Evolutionary conservation across 495 filamentous ascomycete species (phyloP).

Genomic region (Talaromyces trachyspermus): DNA sequence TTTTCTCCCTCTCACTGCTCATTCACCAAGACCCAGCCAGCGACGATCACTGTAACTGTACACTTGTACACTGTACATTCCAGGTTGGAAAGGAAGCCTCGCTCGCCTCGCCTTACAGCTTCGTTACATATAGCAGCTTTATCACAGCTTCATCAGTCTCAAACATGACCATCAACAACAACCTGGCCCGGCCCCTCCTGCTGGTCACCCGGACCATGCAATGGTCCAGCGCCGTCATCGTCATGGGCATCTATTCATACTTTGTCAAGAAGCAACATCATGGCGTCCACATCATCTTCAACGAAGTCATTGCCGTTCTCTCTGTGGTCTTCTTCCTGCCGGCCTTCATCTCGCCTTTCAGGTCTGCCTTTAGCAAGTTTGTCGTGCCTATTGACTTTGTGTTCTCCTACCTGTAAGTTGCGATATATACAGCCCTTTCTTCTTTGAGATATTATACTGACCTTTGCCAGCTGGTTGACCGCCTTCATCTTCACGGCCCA

Average conservation of each 20-base stretch:
- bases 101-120: too few relatives aligned
- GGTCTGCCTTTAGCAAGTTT: conserved; percentile 33
- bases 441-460: conserved; percentile 11
- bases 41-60: too few relatives aligned
- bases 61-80: too few relatives aligned
- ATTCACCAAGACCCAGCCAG: too few relatives aligned
- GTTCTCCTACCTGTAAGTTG: conserved; percentile 55
- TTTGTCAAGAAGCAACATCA: conserved; percentile 38
- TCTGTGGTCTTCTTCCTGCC: conserved; percentile 52
- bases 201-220: conserved; percentile 29
- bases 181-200: conserved; percentile 27
- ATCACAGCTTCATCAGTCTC: too few relatives aligned
- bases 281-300: conserved; percentile 43
- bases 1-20: too few relatives aligned
- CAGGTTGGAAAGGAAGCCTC: too few relatives aligned
- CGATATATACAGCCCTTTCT: too few relatives aligned
- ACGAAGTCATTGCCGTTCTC: conserved; percentile 48
- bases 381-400: conserved; percentile 49
- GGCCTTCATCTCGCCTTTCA: conserved; percentile 47
- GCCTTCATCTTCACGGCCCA: conserved; percentile 52
- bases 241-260: conserved; percentile 52
- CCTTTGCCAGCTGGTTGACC: conserved; percentile 44
- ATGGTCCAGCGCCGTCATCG: conserved; percentile 53
- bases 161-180: conserved; percentile 4
- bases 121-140: too few relatives aligned